These are phyloP conservation scores for Moniliophthora roreri DNA, from an alignment of 1,284 basidiomycete species.

Conservation along the genomic window DNA sequence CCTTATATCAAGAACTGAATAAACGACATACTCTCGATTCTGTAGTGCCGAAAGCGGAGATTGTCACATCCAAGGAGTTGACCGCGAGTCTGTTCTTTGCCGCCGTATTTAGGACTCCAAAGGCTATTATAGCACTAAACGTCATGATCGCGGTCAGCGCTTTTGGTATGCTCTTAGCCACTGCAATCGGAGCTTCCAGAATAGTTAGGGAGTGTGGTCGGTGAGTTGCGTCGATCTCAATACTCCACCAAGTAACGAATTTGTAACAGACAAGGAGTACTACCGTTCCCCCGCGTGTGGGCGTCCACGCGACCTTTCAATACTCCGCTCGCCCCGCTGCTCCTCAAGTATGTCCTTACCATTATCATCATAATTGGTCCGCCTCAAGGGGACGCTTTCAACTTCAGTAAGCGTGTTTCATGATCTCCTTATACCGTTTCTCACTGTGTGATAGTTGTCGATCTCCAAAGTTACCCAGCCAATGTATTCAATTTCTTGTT, in stretches of 20 bases:
- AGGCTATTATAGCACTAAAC: constrained; percentile 37
- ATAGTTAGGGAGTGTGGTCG: constrained; percentile 41
- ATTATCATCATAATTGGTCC: constrained; percentile 54
- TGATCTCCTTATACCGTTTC: background rate
- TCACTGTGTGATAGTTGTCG: constrained; percentile 24
- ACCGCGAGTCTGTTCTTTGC: constrained; percentile 51
- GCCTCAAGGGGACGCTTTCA: constrained; percentile 54
- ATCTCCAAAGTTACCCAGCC: constrained; percentile 38
- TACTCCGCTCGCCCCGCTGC: constrained; percentile 34
- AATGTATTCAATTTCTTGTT: constrained; percentile 33
- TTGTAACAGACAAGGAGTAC: constrained; percentile 33
- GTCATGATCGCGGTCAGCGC: constrained; percentile 41
- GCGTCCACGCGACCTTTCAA: constrained; percentile 45
- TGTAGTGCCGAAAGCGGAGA: constrained; percentile 41
- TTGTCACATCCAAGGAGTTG: constrained; percentile 40
- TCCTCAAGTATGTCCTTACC: constrained; percentile 46
- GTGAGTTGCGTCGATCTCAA: constrained; percentile 10
- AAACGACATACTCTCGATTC: background rate
- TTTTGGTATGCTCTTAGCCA: constrained; percentile 39
- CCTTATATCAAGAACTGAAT: too few relatives aligned
- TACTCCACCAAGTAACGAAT: too few relatives aligned
- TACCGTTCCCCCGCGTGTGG: constrained; percentile 34
- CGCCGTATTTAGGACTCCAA: constrained; percentile 46
- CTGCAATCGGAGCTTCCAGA: constrained; percentile 45
- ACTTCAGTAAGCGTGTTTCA: constrained; percentile 37